Conservation (phyloP, 139 green algal genomes). For the Coelastrella sp. region DNA sequence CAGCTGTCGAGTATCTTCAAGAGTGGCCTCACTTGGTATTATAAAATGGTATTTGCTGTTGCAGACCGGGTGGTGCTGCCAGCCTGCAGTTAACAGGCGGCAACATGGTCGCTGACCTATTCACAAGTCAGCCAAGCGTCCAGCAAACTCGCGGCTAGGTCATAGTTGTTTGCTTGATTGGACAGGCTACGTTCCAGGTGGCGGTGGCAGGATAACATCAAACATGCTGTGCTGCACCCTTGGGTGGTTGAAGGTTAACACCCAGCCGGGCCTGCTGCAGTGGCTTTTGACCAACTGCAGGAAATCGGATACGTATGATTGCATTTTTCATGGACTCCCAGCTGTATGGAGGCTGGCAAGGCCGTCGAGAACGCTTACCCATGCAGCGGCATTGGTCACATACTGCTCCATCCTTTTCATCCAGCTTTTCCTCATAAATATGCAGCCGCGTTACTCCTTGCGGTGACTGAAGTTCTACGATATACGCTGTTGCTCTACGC, state of each 20-base stretch:
- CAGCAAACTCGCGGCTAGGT: too few species aligned
- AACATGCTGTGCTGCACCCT: too few species aligned
- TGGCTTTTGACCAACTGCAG: too few species aligned
- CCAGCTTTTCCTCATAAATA: constrained; percentile 70
- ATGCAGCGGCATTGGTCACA: constrained; percentile 92
- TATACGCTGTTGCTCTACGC: background rate
- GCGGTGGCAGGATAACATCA: too few species aligned
- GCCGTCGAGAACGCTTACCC: constrained; percentile 61
- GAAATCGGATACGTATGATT: too few species aligned
- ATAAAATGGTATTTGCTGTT: constrained; percentile 90
- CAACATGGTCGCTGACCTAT: too few species aligned
- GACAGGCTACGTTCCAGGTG: too few species aligned
- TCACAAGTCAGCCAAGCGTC: too few species aligned
- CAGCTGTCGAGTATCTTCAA: constrained; percentile 64
- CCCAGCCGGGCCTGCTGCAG: too few species aligned
- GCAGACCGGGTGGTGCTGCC: constrained; percentile 89
- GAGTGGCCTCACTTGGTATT: constrained; percentile 67
- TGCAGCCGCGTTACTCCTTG: constrained; percentile 52
- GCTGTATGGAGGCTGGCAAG: too few species aligned
- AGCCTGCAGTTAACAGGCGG: constrained; percentile 69
- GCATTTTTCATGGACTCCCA: background rate
- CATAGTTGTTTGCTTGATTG: too few species aligned
- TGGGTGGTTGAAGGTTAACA: too few species aligned
- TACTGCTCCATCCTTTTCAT: constrained; percentile 52
- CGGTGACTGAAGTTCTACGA: background rate